Conservation (phyloP, 2,329 filamentous ascomycete species). For the Beauveria brongniartii region DNA sequence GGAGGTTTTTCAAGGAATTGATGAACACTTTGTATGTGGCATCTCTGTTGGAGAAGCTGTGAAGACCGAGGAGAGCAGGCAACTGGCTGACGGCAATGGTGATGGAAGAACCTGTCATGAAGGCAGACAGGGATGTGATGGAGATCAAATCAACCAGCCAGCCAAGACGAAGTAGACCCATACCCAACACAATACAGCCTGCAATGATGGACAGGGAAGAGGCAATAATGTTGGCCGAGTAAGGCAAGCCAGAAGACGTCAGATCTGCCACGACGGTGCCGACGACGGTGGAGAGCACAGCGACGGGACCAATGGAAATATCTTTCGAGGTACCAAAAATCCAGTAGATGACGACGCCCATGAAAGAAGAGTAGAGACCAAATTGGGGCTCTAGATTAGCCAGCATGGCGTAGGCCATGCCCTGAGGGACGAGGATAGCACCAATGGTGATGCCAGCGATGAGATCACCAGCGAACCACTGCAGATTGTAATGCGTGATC, state of each 20-base stretch:
- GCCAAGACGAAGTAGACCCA: conserved; percentile 73
- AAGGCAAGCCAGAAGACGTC: conserved; percentile 43
- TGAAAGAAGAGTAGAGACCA: conserved; percentile 77
- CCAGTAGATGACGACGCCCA: conserved; percentile 70
- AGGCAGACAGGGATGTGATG: conserved; percentile 80
- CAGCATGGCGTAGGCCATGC: conserved; percentile 88
- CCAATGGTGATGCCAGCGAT: conserved; percentile 62
- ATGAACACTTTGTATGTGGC: conserved; percentile 78
- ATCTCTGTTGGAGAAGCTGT: conserved; percentile 63
- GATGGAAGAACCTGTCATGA: conserved; percentile 94
- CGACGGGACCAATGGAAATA: conserved; percentile 94
- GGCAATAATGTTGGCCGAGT: conserved; percentile 61
- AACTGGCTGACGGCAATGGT: conserved; percentile 83
- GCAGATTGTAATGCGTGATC: conserved; percentile 79
- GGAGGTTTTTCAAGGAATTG: conserved; percentile 68
- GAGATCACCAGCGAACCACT: conserved; percentile 84
- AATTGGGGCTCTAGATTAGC: conserved; percentile 75
- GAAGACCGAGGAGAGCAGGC: conserved; percentile 71
- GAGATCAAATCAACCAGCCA: conserved; percentile 94
- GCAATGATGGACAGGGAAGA: conserved; percentile 70
- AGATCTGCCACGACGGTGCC: conserved; percentile 71
- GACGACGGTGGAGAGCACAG: conserved; percentile 86
- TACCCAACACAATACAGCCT: conserved; percentile 66
- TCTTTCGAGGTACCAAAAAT: conserved; percentile 77
- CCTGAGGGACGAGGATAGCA: conserved; percentile 80